These are phyloP conservation scores for Xylaria sp. DNA, from an alignment of 2,329 filamentous ascomycete species.

Conservation along the genomic window DNA sequence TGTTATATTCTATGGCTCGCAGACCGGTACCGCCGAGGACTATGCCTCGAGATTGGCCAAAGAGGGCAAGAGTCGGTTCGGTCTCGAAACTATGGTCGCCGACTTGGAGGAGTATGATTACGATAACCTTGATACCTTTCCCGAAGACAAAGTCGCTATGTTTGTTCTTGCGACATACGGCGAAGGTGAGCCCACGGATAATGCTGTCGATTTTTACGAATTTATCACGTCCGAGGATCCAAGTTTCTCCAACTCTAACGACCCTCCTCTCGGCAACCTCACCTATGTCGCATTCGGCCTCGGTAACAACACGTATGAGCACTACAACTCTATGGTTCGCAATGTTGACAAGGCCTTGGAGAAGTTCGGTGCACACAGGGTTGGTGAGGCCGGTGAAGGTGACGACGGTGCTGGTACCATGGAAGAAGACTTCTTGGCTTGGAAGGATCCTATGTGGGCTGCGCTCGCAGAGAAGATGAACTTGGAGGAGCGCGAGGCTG, in stretches of 20 bases:
- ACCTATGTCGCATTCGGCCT: slow-evolving; percentile 96
- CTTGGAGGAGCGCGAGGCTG: slow-evolving; percentile 91
- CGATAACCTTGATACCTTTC: slow-evolving; percentile 88
- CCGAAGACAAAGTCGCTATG: slow-evolving; percentile 88
- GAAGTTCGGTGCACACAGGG: slow-evolving; percentile 81
- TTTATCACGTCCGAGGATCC: slow-evolving; percentile 85
- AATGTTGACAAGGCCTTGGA: slow-evolving; percentile 81
- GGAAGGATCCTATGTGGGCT: slow-evolving; percentile 99
- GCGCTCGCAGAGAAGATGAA: slow-evolving; percentile 82
- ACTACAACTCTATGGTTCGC: slow-evolving; percentile 99
- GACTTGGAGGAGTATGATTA: slow-evolving; percentile 98
- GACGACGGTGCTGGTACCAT: slow-evolving; percentile 98
- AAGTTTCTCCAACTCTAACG: slow-evolving; percentile 75
- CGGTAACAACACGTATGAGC: slow-evolving; percentile 99
- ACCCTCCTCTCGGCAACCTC: slow-evolving; percentile 78
- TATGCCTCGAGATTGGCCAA: slow-evolving; percentile 96
- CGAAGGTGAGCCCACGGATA: slow-evolving; percentile 97
- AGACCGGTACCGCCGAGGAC: slow-evolving; percentile 97
- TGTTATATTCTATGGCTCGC: slow-evolving; percentile 97
- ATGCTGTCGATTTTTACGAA: slow-evolving; percentile 98
- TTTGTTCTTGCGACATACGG: slow-evolving; percentile 98
- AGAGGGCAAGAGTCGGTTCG: slow-evolving; percentile 95
- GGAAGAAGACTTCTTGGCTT: slow-evolving; percentile 98
- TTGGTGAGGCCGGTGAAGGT: slow-evolving; percentile 90
- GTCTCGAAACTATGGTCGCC: slow-evolving; percentile 96